Evolutionary conservation across 2,329 filamentous ascomycete species (phyloP), one percentile per base, ranked within the genome.

Genomic region (Colletotrichum orchidophilum): DNA sequence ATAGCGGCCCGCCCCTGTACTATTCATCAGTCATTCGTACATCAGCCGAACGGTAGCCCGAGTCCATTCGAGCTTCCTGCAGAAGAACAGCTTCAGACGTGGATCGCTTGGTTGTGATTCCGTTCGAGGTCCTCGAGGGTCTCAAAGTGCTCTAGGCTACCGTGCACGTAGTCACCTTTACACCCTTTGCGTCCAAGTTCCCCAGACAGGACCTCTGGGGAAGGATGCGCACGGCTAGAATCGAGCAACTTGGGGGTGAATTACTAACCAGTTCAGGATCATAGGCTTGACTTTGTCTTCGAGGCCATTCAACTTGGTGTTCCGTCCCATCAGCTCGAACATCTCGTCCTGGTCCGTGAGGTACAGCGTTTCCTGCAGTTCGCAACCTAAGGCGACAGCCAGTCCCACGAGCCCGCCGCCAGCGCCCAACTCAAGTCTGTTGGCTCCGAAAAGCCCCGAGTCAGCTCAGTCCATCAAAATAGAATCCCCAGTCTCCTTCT

Each of bases 271-370:
- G 80, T 98, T 93, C 75, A 98, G 87, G 29, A 97, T 85, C 65
- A 89, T 84, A 18, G 94, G 89, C 74, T 86, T 85, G 57, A 93
- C 93, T 71, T 83, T 87, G 49, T 84, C 83, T 42, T 89, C 82
- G 26, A 98, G 87, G 35, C 85, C 81, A 79, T 99, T 99, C 73
- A 98, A 86, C n/a, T 83, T 80, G 77, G 97, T 94, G 81, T 99
- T 99, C 79, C 91, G 90, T 79, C 92, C 83, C 93, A 98, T 97
- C 75, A 99, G 85, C 35, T 89, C 84, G 71, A 95, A 86, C 95
- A 99, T 98, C 72, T 93, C 90, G 72, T 88, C 79, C 83, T 97
- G 95, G 83, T 99, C 96, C 3, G 96, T 98, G 78, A 98, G 90
- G 77, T 92, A 88, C 71, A 98, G 81, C 52, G 80, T 75, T 42